Evolutionary conservation across 805 yeast genomes (phyloP).

Genomic region (Ogataea salicorniae): DNA sequence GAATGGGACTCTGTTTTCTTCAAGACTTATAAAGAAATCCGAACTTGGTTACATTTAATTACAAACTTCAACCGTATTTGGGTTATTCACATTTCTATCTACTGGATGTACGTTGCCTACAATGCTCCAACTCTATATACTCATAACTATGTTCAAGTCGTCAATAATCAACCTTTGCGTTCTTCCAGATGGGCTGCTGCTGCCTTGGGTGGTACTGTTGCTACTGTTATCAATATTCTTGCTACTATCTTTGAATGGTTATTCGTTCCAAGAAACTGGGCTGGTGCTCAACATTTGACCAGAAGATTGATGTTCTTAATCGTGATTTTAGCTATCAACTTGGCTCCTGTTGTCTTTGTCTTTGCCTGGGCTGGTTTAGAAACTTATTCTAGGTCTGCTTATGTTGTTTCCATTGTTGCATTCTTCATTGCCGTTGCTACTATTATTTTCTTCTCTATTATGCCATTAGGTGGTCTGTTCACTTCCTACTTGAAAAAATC

Average conservation of each 20-base stretch:
- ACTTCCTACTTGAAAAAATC: conserved; percentile 85
- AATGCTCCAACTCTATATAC: conserved; percentile 92
- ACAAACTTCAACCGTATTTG: conserved; percentile 98
- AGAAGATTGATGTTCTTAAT: conserved; percentile 79
- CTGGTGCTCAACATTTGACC: conserved; percentile 95
- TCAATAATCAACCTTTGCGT: conserved; percentile 81
- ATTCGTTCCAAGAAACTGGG: conserved; percentile 97
- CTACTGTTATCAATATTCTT: conserved; percentile 69
- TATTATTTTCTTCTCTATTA: conserved; percentile 76
- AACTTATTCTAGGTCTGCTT: conserved; percentile 64
- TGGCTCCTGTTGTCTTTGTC: conserved; percentile 83
- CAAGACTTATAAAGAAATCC: conserved; percentile 91
- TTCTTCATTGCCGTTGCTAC: conserved; percentile 87
- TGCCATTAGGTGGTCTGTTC: conserved; percentile 96
- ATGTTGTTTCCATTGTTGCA: conserved; percentile 75
- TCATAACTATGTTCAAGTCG: conserved; percentile 73
- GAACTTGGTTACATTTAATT: conserved; percentile 95
- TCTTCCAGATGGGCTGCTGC: conserved; percentile 91
- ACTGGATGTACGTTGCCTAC: conserved; percentile 94
- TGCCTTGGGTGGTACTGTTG: conserved; percentile 90
- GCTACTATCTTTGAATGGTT: conserved; percentile 94
- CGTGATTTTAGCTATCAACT: conserved; percentile 60
- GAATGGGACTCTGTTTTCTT: conserved; percentile 89
- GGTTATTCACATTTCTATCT: conserved; percentile 85
- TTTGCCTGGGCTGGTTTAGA: conserved; percentile 74